Evolutionary conservation across 2,329 filamentous ascomycete genomes (phyloP), one percentile per base, ranked within the genome.

Genomic region (Hypomyces rosellus): DNA sequence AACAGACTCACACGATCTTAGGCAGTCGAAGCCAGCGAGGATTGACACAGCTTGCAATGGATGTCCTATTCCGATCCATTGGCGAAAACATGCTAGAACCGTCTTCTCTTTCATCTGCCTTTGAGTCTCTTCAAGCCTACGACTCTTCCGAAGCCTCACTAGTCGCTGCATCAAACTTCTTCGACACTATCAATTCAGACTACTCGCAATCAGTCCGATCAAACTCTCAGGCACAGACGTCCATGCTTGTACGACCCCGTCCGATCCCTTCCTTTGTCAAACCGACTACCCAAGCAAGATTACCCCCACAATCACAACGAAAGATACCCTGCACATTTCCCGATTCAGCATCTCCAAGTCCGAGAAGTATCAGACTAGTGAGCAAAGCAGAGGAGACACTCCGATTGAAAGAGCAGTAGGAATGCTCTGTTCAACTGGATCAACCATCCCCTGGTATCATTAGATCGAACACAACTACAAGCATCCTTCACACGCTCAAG

Each of bases 1-100:
- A 18, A 44, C 63, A 96, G 92, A 95, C 89, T 55, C 92, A 99
- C 67, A 99, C 93, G 1, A 96, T 97, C 53, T 80, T 99, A 14
- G 93, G 93, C 49, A 95, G 89, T 12, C 86, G 85, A 58, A 82
- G 80, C 18, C 88, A 96, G 68, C 85, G 92, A 57, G 93, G 93
- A 55, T 73, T 99, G 48, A 95, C 90, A 0, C 93, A 99, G 67
- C 85, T 99, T 62, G 81, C 89, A 0, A 84, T 99, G 49, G 92
- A 97, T 63, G 80, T 95, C 38, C 77, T 97, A 45, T 99, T 95
- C 71, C 84, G 85, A 55, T 92, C 88, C 41, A 82, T 96, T 46
- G 82, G 82, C 51, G 72, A 80, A 15, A 86, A 84, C 52, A 81
- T 95, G 49, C 81, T 87, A 57, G 82, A 88, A 46, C 71, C 77